A percentile compares a stretch with the other conserved stretches of the same genome.
Evolutionary conservation across 768 basidiomycete genomes (phyloP).

Genomic region (Rubroboletus pulcherrimus): DNA sequence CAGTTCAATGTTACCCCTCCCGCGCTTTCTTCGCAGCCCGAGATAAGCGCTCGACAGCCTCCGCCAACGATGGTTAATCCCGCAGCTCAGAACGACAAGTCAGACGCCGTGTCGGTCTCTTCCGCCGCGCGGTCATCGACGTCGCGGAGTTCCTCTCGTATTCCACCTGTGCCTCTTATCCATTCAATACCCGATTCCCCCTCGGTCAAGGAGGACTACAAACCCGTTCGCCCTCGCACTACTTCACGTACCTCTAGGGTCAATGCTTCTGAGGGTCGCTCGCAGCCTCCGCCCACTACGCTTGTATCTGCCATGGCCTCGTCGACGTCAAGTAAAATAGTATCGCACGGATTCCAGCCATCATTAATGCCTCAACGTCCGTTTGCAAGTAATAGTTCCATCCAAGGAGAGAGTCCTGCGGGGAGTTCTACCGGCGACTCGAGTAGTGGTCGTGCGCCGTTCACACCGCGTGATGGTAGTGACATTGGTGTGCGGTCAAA

Average conservation of each 20-base stretch:
- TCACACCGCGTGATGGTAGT: slow-evolving; percentile 78
- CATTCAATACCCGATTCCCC: slow-evolving; percentile 31
- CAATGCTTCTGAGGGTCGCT: slow-evolving; percentile 10
- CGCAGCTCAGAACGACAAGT: slow-evolving; percentile 22
- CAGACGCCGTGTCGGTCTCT: slow-evolving; percentile 23
- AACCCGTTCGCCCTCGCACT: slow-evolving; percentile 10
- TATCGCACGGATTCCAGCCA: slow-evolving; percentile 23
- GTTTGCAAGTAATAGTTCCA: slow-evolving; percentile 42
- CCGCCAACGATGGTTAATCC: slow-evolving; percentile 5
- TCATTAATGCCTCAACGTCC: slow-evolving; percentile 44
- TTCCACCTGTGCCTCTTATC: slow-evolving; percentile 30
- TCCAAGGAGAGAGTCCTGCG: slow-evolving; percentile 63
- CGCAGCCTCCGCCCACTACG: slow-evolving; percentile 9
- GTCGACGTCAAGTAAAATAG: slow-evolving; percentile 17
- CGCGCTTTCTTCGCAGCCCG: slow-evolving; percentile 10
- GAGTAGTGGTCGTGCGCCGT: slow-evolving; percentile 69
- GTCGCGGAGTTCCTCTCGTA: slow-evolving; percentile 24
- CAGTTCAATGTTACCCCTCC: background rate
- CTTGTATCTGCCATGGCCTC: slow-evolving; percentile 7
- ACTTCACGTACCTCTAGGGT: slow-evolving; percentile 7
- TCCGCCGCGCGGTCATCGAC: slow-evolving; percentile 21
- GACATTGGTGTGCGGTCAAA: slow-evolving; percentile 39
- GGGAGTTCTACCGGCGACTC: slow-evolving; percentile 81
- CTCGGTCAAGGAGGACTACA: slow-evolving; percentile 25
- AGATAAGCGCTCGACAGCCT: slow-evolving; percentile 13